Percentiles rank a stretch among this genome's conserved stretches.
Evolutionary conservation across 2,329 filamentous ascomycete species (phyloP).

Genomic region (Leptographium galeiforme): DNA sequence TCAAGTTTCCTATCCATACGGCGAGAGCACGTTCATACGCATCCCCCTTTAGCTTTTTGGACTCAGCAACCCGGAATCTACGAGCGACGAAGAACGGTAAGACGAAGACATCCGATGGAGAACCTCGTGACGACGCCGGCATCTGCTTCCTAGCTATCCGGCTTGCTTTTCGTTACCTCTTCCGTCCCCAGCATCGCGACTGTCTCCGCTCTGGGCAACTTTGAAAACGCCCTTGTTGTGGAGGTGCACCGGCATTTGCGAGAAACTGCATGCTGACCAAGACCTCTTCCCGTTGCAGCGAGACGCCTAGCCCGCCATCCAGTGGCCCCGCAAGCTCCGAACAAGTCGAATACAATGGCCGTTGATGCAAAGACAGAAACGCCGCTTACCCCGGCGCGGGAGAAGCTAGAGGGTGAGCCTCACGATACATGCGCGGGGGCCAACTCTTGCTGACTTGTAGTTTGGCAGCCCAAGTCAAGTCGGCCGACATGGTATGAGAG

Average conservation of each 20-base stretch:
- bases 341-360: conserved; percentile 5
- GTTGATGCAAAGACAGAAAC: conserved; percentile 19
- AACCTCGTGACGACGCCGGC: too few relatives aligned
- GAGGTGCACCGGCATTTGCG: not conserved
- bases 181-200: not conserved
- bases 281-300: not conserved
- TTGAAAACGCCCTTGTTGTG: not conserved
- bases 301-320: not conserved
- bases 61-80: not conserved
- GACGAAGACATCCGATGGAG: not conserved
- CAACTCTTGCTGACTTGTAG: too few relatives aligned
- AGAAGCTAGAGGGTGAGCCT: conserved; percentile 62
- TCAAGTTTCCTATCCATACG: not conserved
- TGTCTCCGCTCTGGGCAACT: not conserved
- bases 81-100: not conserved
- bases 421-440: conserved; percentile 1
- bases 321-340: not conserved
- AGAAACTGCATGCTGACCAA: not conserved
- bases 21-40: not conserved
- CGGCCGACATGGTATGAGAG: conserved; percentile 77
- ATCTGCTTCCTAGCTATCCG: not conserved
- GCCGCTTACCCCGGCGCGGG: conserved; percentile 42
- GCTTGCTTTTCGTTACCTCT: not conserved
- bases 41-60: not conserved
- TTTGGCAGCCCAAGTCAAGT: conserved; percentile 79